Percentiles rank a stretch among this genome's conserved stretches.
phyloP scores from a whole-genome alignment of 345 rosid genomes.

The Durio zibethinus region DNA sequence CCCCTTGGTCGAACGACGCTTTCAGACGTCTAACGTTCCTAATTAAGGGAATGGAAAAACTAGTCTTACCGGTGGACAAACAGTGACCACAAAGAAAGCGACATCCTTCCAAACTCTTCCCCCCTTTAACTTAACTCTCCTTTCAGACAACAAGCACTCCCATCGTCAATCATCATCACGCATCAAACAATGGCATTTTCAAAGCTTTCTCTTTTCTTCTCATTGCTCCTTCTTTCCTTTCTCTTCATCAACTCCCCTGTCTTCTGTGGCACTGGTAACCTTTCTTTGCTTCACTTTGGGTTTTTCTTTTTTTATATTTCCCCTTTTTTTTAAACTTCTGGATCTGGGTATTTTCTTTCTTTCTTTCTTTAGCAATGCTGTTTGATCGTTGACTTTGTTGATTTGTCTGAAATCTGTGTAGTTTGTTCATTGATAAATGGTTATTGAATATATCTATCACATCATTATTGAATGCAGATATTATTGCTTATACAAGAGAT shows the following conservation, averaged over 20 bases:
- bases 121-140: neutral
- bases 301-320: neutral
- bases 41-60: neutral
- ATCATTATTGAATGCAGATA: neutral
- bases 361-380: neutral
- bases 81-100: neutral
- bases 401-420: conserved; percentile 2
- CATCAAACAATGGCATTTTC: conserved; percentile 43
- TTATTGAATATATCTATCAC: neutral
- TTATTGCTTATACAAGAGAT: neutral
- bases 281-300: neutral
- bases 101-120: neutral
- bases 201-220: conserved; percentile 31
- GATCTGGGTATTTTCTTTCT: conserved; percentile 3
- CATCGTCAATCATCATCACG: neutral
- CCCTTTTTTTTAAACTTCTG: neutral
- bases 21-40: neutral
- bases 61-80: neutral
- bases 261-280: conserved; percentile 36
- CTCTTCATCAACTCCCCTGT: conserved; percentile 35
- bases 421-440: neutral
- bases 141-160: neutral
- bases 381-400: neutral
- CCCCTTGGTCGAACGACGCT: neutral
- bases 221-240: conserved; percentile 34